A percentile compares a stretch with the other conserved stretches of the same genome.
These are phyloP conservation scores for Posidonia australis DNA, from an alignment of 106 monocot species.

Conservation along the genomic window DNA sequence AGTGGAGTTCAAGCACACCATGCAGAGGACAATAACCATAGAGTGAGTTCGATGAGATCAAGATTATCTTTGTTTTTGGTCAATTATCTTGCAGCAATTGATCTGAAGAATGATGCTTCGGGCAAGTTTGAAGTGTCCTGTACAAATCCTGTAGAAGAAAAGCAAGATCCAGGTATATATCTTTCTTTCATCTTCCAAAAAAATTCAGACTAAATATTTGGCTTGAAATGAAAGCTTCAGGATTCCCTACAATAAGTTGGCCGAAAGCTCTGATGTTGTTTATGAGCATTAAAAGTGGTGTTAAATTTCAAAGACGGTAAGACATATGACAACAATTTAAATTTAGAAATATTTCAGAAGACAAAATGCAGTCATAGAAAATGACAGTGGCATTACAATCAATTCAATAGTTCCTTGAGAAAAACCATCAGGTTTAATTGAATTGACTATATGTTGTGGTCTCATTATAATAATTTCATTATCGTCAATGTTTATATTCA, in stretches of 20 bases:
- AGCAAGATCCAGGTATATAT: conserved; percentile 27
- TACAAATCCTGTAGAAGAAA: conserved; percentile 3
- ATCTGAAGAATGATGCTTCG: conserved; percentile 9
- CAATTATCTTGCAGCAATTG: neutral
- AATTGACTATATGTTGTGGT: no score
- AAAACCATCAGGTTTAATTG: no score
- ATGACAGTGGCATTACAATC: no score
- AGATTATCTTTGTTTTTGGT: neutral
- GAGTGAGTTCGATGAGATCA: neutral
- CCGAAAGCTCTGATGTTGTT: no score
- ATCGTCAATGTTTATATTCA: no score
- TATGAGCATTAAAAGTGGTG: neutral
- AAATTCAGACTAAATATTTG: neutral
- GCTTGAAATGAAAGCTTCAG: neutral
- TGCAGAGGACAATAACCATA: conserved; percentile 6
- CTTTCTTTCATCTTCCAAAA: neutral
- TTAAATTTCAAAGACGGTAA: no score
- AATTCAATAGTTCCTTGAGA: no score
- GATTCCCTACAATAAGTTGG: no score
- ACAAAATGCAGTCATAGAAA: no score
- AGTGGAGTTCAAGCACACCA: neutral
- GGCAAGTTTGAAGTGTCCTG: neutral
- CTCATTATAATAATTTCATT: no score
- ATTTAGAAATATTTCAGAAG: no score
- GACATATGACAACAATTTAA: no score